Percentiles rank a stretch among this genome's conserved stretches.
These are phyloP conservation scores for Penicillium atrosanguineum DNA, from an alignment of 495 filamentous ascomycete species.

Conservation along the genomic window DNA sequence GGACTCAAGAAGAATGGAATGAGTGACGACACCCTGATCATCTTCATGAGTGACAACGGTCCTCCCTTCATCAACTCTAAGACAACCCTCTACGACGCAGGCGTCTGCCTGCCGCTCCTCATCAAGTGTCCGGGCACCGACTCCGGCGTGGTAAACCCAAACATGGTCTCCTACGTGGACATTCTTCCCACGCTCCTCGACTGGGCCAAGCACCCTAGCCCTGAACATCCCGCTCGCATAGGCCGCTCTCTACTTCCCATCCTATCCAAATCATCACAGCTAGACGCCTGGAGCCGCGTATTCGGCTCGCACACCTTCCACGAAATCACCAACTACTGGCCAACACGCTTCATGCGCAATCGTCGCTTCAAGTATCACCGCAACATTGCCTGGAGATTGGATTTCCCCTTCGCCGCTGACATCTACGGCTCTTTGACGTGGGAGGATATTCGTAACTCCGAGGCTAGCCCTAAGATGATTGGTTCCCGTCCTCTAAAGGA, in stretches of 20 bases:
- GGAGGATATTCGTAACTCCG: slow-evolving; percentile 41
- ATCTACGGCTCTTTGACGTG: slow-evolving; percentile 42
- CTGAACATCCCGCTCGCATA: slow-evolving; percentile 5
- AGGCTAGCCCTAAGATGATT: slow-evolving; percentile 27
- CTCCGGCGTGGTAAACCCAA: slow-evolving; percentile 31
- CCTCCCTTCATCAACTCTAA: slow-evolving; percentile 50
- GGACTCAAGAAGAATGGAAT: slow-evolving; percentile 29
- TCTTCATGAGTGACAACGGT: slow-evolving; percentile 48
- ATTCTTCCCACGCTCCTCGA: slow-evolving; percentile 44
- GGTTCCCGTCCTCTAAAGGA: slow-evolving; percentile 32
- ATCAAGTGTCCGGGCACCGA: slow-evolving; percentile 30
- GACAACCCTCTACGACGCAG: slow-evolving; percentile 47
- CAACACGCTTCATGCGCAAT: slow-evolving; percentile 43
- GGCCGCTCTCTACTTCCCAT: slow-evolving; percentile 42
- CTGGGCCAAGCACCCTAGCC: slow-evolving; percentile 25
- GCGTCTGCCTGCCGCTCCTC: slow-evolving; percentile 41
- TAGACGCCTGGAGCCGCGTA: slow-evolving; percentile 26
- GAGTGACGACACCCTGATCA: slow-evolving; percentile 35
- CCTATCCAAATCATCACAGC: slow-evolving; percentile 12
- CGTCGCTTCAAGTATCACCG: slow-evolving; percentile 45
- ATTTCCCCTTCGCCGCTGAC: slow-evolving; percentile 47
- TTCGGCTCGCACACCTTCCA: slow-evolving; percentile 52
- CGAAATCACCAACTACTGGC: slow-evolving; percentile 48
- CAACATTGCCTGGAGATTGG: slow-evolving; percentile 43
- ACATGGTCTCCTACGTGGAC: slow-evolving; percentile 46